These are phyloP conservation scores for Knoxia roxburghii DNA, from an alignment of 257 asterid genomes.

Conservation along the genomic window DNA sequence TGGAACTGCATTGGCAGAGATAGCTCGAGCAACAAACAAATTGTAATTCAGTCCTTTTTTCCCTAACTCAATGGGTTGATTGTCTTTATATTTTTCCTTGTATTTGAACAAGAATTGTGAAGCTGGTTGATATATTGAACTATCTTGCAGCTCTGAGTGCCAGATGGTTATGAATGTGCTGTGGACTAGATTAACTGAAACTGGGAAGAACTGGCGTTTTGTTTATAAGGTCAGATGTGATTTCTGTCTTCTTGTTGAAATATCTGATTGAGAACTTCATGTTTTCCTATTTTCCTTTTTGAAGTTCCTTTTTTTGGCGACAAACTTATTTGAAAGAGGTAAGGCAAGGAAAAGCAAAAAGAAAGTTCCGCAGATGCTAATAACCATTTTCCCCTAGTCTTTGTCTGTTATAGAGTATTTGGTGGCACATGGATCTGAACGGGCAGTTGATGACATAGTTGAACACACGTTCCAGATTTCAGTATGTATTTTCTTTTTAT, in stretches of 20 bases:
- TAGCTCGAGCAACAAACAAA: slow-evolving; percentile 86
- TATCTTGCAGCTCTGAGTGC: slow-evolving; percentile 72
- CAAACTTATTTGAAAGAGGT: not conserved
- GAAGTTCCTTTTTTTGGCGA: slow-evolving; percentile 6
- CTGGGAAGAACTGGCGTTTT: slow-evolving; percentile 82
- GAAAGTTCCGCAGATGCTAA: slow-evolving; percentile 2
- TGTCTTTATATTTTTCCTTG: slow-evolving; percentile 16
- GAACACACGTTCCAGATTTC: slow-evolving; percentile 92
- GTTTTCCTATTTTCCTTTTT: slow-evolving; percentile 7
- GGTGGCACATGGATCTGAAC: slow-evolving; percentile 96
- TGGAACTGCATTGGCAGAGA: slow-evolving; percentile 90
- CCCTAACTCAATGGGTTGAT: slow-evolving; percentile 2
- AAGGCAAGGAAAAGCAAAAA: not conserved
- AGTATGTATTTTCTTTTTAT: slow-evolving; percentile 40
- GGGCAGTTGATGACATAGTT: slow-evolving; percentile 90
- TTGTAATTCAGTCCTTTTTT: slow-evolving; percentile 37
- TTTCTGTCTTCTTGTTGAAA: slow-evolving; percentile 1
- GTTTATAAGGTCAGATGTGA: slow-evolving; percentile 64
- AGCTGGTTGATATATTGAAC: slow-evolving; percentile 30
- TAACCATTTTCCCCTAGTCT: slow-evolving; percentile 39
- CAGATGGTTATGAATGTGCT: slow-evolving; percentile 86
- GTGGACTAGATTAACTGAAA: slow-evolving; percentile 82
- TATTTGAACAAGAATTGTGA: not conserved
- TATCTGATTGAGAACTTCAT: slow-evolving; percentile 1
- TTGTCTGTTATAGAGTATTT: slow-evolving; percentile 92